Evolutionary conservation across 2,329 filamentous ascomycete genomes (phyloP).

Genomic region (Teratosphaeria epicoccoides): DNA sequence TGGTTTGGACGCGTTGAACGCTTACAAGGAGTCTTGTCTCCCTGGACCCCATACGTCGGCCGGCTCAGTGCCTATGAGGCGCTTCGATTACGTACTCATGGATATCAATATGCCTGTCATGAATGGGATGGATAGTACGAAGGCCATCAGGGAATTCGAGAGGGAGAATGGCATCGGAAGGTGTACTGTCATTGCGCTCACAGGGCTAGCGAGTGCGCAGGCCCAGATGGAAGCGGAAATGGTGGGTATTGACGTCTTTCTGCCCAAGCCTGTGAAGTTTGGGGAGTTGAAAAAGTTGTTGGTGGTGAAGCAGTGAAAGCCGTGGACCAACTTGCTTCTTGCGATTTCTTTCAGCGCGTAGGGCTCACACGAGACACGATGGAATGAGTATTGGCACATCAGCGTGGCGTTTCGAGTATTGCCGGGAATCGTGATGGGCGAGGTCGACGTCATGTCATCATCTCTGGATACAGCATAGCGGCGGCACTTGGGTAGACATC

Average conservation of each 20-base stretch:
- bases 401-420: not conserved
- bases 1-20: slow-evolving; percentile 11
- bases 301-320: not conserved
- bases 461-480: no score
- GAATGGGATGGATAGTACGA: slow-evolving; percentile 24
- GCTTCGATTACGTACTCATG: slow-evolving; percentile 27
- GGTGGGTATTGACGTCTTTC: slow-evolving; percentile 22
- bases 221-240: slow-evolving; percentile 15
- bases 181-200: slow-evolving; percentile 22
- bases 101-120: slow-evolving; percentile 30
- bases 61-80: not conserved
- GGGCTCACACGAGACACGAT: not conserved
- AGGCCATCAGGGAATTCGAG: slow-evolving; percentile 21
- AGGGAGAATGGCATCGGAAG: slow-evolving; percentile 4
- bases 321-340: not conserved
- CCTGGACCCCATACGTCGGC: not conserved
- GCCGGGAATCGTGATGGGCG: no score
- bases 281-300: not conserved
- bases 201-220: slow-evolving; percentile 22
- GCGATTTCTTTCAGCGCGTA: no score
- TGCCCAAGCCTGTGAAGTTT: slow-evolving; percentile 16
- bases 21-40: slow-evolving; percentile 1
- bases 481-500: no score
- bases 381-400: not conserved
- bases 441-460: no score